Evolutionary conservation across 345 rosid genomes (phyloP).

Genomic region (Ceriops decandra): DNA sequence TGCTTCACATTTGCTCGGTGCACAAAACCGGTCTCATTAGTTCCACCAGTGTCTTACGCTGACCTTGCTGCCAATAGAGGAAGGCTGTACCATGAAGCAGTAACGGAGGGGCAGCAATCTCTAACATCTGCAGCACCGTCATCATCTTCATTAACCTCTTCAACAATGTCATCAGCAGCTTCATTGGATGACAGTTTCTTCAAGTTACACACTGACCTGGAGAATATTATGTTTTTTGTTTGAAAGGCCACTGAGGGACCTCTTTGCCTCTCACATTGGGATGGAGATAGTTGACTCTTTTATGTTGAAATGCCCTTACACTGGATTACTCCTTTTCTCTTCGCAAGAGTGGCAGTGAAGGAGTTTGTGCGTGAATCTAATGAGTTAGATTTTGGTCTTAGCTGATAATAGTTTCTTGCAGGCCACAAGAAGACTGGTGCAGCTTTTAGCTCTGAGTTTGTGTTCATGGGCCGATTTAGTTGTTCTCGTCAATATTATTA

Average conservation of each 20-base stretch:
- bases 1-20: constrained; percentile 88
- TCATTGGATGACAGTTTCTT: constrained; percentile 40
- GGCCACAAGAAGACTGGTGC: neutral
- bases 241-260: constrained; percentile 24
- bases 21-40: constrained; percentile 77
- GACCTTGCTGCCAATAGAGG: constrained; percentile 83
- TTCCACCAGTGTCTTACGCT: constrained; percentile 83
- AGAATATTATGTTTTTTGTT: constrained; percentile 68
- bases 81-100: constrained; percentile 60
- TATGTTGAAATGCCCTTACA: constrained; percentile 29
- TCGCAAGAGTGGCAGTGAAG: constrained; percentile 17
- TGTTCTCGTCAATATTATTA: no score
- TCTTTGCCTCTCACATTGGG: neutral
- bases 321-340: constrained; percentile 38
- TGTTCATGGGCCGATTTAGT: no score
- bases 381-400: constrained; percentile 18
- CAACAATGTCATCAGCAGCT: constrained; percentile 35
- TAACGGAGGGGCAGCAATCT: constrained; percentile 35
- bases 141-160: constrained; percentile 38
- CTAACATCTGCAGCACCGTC: constrained; percentile 42
- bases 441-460: neutral
- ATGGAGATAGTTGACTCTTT: constrained; percentile 3
- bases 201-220: constrained; percentile 57
- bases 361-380: constrained; percentile 81
- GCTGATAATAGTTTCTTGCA: neutral